Base-by-base conservation (phyloP, 768 basidiomycete species). In the Mycena haematopus region DNA sequence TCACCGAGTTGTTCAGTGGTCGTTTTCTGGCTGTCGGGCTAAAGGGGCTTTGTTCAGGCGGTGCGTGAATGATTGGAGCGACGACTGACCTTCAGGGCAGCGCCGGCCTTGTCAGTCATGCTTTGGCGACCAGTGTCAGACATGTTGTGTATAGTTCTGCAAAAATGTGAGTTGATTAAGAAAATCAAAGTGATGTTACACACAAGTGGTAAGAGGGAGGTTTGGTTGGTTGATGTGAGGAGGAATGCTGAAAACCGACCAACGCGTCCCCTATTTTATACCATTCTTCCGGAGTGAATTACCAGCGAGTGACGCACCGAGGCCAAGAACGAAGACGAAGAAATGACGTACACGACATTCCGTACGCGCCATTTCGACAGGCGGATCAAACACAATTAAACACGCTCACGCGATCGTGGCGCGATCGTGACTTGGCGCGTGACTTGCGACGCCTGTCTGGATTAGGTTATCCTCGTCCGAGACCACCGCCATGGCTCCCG, bases 401-500 rank as follows among this genome's bases (percentile, higher is more conserved):
- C 53, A 40, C 53, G 53, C 53, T 44, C 53, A 54, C 27, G 27
- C 47, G 25, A 49, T 49, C 47, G 17, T n/a, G 25, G n/a, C n/a
- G n/a, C n/a, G n/a, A n/a, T n/a, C n/a, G n/a, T n/a, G n/a, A n/a
- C n/a, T n/a, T n/a, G n/a, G n/a, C n/a, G n/a, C n/a, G n/a, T n/a
- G n/a, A n/a, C n/a, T n/a, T n/a, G n/a, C n/a, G n/a, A n/a, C n/a
- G n/a, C n/a, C n/a, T n/a, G n/a, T n/a, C n/a, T n/a, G n/a, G n/a
- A n/a, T n/a, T n/a, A n/a, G n/a, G n/a, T n/a, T n/a, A n/a, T n/a
- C n/a, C n/a, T n/a, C n/a, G n/a, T n/a, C n/a, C n/a, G n/a, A n/a
- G n/a, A n/a, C n/a, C n/a, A n/a, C n/a, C n/a, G n/a, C n/a, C 40
- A 92, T 93, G 92, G 84, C 86, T 9, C 84, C 86, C 46, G 67